A percentile compares a stretch with the other conserved stretches of the same genome.
Evolutionary conservation across 768 basidiomycete genomes (phyloP).

Genomic region (Mycena amicta): DNA sequence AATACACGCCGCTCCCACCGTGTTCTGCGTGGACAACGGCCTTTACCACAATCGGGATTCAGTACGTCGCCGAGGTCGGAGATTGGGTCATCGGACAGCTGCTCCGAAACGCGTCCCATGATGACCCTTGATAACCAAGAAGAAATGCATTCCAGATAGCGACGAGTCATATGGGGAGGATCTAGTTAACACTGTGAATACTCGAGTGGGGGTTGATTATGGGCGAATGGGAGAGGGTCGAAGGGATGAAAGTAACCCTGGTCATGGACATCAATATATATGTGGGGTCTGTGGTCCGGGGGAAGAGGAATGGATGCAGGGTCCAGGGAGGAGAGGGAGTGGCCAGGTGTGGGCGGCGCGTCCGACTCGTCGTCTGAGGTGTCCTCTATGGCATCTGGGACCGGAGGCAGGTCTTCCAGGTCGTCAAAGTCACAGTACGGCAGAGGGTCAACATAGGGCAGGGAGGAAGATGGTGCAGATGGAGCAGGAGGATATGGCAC

Average conservation of each 20-base stretch:
- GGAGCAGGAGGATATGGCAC: constrained; percentile 63
- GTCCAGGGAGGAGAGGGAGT: constrained; percentile 61
- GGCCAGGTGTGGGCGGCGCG: constrained; percentile 60
- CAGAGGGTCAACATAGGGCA: constrained; percentile 55
- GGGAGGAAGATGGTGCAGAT: constrained; percentile 46
- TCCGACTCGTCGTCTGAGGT: constrained; percentile 87
- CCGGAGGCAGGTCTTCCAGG: constrained; percentile 60
- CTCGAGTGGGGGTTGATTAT: constrained; percentile 50
- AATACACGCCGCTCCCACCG: constrained; percentile 49
- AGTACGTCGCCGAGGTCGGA: constrained; percentile 38
- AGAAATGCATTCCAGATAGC: constrained; percentile 8
- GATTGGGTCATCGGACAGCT: constrained; percentile 3
- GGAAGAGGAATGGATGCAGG: constrained; percentile 54
- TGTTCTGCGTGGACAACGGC: constrained; percentile 57
- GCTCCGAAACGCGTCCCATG: background rate
- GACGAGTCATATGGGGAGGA: constrained; percentile 29
- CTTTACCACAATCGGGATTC: constrained; percentile 68
- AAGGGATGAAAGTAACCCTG: constrained; percentile 65
- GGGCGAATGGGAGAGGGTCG: constrained; percentile 60
- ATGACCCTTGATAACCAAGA: constrained; percentile 6
- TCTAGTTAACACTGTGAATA: constrained; percentile 65
- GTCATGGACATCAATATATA: constrained; percentile 64
- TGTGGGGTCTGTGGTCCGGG: constrained; percentile 56
- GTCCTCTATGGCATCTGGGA: constrained; percentile 84
- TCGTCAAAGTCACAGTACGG: constrained; percentile 68